Evolutionary conservation across 371 early-diverging fungal species (phyloP).

Genomic region (Funneliformis caledonium): DNA sequence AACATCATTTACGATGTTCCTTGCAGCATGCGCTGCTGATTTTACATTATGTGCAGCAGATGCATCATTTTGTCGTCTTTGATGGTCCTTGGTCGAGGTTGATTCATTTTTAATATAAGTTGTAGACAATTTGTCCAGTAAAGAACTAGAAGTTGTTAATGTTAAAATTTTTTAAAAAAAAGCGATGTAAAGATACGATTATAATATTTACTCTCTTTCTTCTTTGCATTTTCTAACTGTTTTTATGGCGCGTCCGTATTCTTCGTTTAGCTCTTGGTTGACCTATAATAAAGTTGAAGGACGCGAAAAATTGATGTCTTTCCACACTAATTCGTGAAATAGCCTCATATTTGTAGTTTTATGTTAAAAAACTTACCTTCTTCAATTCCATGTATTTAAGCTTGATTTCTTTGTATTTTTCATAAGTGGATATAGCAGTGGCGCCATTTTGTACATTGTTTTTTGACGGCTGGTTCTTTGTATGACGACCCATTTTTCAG

Average conservation of each 20-base stretch:
- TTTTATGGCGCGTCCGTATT: conserved; percentile 10
- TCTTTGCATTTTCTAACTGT: conserved; percentile 12
- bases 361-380: background rate
- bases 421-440: background rate
- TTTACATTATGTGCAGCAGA: background rate
- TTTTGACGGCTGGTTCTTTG: background rate
- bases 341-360: too few species aligned
- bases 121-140: background rate
- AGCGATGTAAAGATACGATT: background rate
- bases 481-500: background rate
- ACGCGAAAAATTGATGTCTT: too few species aligned
- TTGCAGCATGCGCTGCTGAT: background rate
- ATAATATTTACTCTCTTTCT: conserved; percentile 14
- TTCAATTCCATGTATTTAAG: conserved; percentile 7
- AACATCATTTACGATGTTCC: conserved; percentile 12
- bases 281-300: background rate
- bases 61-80: too few species aligned
- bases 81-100: background rate
- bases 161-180: background rate
- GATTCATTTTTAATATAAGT: background rate
- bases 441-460: background rate
- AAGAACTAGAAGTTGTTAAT: background rate
- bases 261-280: conserved; percentile 9
- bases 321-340: background rate
- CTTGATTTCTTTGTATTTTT: conserved; percentile 17